Evolutionary conservation across 306 rosid genomes (phyloP).

Genomic region (Carpinus viminea): DNA sequence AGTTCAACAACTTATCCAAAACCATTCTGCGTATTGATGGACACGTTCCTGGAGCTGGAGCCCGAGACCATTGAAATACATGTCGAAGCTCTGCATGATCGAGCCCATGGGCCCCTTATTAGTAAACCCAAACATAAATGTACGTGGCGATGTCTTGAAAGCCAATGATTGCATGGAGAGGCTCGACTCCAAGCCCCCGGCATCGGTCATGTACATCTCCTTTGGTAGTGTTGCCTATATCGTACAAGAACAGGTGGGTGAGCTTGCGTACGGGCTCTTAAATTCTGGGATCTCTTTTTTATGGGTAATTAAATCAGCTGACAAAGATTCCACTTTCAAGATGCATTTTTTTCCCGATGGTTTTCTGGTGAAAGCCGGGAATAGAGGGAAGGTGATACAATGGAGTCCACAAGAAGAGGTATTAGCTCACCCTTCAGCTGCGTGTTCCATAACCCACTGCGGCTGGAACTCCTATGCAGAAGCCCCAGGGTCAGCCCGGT

Average conservation of each 20-base stretch:
- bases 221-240: constrained; percentile 59
- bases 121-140: constrained; percentile 28
- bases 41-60: constrained; percentile 48
- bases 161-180: constrained; percentile 56
- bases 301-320: constrained; percentile 60
- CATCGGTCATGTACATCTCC: constrained; percentile 63
- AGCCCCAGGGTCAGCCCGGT: background rate
- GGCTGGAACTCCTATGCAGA: constrained; percentile 62
- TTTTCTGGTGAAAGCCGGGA: constrained; percentile 39
- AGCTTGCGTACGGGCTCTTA: constrained; percentile 58
- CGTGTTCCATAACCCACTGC: constrained; percentile 61
- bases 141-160: constrained; percentile 49
- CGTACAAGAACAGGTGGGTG: constrained; percentile 53
- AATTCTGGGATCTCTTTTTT: constrained; percentile 45
- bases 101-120: constrained; percentile 60
- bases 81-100: constrained; percentile 24
- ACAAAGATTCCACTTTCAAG: background rate
- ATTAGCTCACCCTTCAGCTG: constrained; percentile 49
- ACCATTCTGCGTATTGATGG: no score
- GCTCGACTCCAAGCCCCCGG: constrained; percentile 45
- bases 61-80: constrained; percentile 26
- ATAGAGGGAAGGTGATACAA: constrained; percentile 48
- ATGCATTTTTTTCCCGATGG: constrained; percentile 44
- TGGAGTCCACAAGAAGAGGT: constrained; percentile 74
- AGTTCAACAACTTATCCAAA: constrained; percentile 30